Evolutionary conservation across 2,329 filamentous ascomycete genomes (phyloP).

Genomic region (Nemania sp.): DNA sequence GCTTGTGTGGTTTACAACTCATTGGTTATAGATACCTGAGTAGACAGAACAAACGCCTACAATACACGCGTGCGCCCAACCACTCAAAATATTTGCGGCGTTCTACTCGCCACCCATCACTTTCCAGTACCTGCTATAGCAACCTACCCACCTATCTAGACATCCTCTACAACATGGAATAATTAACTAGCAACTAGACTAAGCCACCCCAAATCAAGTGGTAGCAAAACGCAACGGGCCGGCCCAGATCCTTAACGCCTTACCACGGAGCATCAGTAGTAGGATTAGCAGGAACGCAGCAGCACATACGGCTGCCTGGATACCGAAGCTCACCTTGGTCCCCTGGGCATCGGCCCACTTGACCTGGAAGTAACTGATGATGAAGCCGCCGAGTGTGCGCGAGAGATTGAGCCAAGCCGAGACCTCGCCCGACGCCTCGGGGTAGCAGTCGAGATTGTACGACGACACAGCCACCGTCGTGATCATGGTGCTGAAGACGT

Average conservation of each 20-base stretch:
- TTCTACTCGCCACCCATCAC: neutral
- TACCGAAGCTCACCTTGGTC: conserved; percentile 59
- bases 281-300: conserved; percentile 54
- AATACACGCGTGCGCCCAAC: neutral
- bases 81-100: neutral
- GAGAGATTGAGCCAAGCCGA: conserved; percentile 64
- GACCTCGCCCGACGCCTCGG: conserved; percentile 66
- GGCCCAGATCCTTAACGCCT: conserved; percentile 52
- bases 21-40: too few species aligned
- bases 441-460: conserved; percentile 67
- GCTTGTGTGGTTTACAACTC: neutral
- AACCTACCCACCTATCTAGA: neutral
- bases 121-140: too few species aligned
- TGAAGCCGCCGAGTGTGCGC: conserved; percentile 63
- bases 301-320: conserved; percentile 58
- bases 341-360: conserved; percentile 60
- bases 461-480: conserved; percentile 64
- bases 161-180: neutral
- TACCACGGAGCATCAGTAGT: conserved; percentile 54
- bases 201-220: conserved; percentile 21
- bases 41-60: neutral
- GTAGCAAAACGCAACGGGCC: conserved; percentile 53
- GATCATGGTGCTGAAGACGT: conserved; percentile 68
- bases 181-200: neutral
- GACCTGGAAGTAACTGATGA: conserved; percentile 65